Conservation (phyloP, 257 asterid species). For the Anisodus acutangulus region DNA sequence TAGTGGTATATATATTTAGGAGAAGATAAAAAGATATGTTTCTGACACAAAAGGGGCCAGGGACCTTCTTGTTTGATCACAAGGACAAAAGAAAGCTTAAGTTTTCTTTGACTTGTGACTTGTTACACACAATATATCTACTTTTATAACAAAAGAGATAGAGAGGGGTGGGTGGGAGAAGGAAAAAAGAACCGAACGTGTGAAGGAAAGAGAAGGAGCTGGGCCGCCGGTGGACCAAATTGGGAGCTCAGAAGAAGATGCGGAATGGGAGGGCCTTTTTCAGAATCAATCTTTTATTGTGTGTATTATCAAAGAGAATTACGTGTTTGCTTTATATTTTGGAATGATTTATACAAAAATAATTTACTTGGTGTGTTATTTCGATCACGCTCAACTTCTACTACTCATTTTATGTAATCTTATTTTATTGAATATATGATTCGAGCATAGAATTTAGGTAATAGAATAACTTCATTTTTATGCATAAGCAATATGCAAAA, state of each 20-base stretch:
- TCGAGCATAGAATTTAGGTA: too few relatives aligned
- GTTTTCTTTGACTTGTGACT: constrained; percentile 48
- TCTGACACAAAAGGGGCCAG: constrained; percentile 76
- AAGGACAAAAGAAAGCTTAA: constrained; percentile 51
- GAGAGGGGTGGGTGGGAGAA: constrained; percentile 32
- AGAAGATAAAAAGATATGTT: constrained; percentile 51
- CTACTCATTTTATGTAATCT: not conserved
- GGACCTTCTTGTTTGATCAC: constrained; percentile 26
- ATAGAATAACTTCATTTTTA: too few relatives aligned
- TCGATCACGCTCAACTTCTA: not conserved
- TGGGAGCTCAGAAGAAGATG: constrained; percentile 62
- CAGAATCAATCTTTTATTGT: constrained; percentile 57
- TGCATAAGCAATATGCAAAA: too few relatives aligned
- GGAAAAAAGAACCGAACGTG: constrained; percentile 33
- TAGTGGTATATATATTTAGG: not conserved
- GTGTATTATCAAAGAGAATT: not conserved
- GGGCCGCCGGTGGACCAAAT: constrained; percentile 47
- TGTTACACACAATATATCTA: constrained; percentile 62
- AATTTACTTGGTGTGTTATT: not conserved
- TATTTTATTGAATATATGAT: not conserved
- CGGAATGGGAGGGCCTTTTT: constrained; percentile 31
- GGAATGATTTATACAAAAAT: not conserved
- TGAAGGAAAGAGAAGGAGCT: constrained; percentile 45
- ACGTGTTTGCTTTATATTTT: not conserved
- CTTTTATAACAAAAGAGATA: constrained; percentile 37